Evolutionary conservation across 805 yeast genomes (phyloP), one percentile per base, ranked within the genome.

Genomic region (Pichia occidentalis): DNA sequence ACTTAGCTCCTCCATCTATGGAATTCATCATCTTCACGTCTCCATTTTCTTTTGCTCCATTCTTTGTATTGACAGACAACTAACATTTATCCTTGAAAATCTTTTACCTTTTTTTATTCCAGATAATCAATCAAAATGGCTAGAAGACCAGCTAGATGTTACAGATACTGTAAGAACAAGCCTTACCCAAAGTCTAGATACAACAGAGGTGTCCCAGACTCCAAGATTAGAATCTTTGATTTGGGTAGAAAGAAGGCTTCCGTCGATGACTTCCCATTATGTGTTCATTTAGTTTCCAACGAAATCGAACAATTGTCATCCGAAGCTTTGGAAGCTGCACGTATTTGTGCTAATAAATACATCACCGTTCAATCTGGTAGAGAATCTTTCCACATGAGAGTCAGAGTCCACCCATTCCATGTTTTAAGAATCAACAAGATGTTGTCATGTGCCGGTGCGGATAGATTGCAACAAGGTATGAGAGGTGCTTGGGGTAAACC

Each of bases 401-500:
- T 92, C 72, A 88, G 98, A 78, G 97, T 88, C 65, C 98, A 92
- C 75, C 98, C 98, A 61, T 92, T 85, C 97, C 98, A 92, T 81
- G 98, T 92, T 59, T 81, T 92, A 71, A 84, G 98, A 77, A 92
- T 92, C 80, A 92, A 92, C 92, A 92, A 92, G 86, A 92, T 92
- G 98, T 87, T 92, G 95, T 92, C 98, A 67, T 92, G 98, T 80
- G 98, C 98, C 77, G 98, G 98, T 85, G 98, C 98, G 70, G 98
- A 92, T 90, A 87, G 98, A 85, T 82, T 92, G 75, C 98, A 92
- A 79, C 97, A 92, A 78, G 98, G 98, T 88, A 92, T 92, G 98
- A 90, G 98, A 86, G 95, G 95, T 80, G 98, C 98, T 68, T 92
- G 97, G 97, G 98, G 98, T 87, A 92, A 92, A 80, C 98, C 98